A percentile compares a stretch with the other conserved stretches of the same genome.
Conservation (phyloP, 1,284 basidiomycete species). For the Ceratobasidium sp. region DNA sequence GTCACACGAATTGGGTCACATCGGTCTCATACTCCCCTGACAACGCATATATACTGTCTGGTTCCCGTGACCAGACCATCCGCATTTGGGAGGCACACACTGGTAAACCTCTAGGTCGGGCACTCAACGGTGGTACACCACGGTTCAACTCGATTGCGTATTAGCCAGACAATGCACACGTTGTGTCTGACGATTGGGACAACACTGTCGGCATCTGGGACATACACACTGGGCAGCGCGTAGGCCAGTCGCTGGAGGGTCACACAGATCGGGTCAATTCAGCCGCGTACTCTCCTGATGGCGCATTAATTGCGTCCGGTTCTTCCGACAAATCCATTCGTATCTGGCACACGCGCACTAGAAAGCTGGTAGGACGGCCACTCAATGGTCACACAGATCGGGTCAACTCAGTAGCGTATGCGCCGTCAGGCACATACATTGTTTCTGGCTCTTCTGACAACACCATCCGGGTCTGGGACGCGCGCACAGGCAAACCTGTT, state of each 20-base stretch:
- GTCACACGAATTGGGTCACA: too few species aligned
- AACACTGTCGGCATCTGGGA: neutral
- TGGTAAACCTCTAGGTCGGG: neutral
- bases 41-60: neutral
- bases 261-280: slow-evolving; percentile 6
- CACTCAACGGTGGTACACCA: neutral
- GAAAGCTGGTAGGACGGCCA: too few species aligned
- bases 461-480: too few species aligned
- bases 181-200: neutral
- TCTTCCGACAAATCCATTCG: slow-evolving; percentile 15
- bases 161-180: neutral
- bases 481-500: too few species aligned
- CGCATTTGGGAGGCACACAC: neutral
- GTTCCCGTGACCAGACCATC: neutral
- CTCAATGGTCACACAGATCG: too few species aligned
- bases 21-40: neutral
- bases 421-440: too few species aligned
- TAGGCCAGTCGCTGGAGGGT: slow-evolving; percentile 4
- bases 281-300: neutral
- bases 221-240: neutral
- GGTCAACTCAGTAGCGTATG: too few species aligned
- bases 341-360: neutral
- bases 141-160: neutral
- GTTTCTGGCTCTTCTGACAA: too few species aligned
- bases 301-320: neutral